Base-by-base conservation (phyloP, 495 filamentous ascomycete species). In the Parathielavia hyrcaniae region DNA sequence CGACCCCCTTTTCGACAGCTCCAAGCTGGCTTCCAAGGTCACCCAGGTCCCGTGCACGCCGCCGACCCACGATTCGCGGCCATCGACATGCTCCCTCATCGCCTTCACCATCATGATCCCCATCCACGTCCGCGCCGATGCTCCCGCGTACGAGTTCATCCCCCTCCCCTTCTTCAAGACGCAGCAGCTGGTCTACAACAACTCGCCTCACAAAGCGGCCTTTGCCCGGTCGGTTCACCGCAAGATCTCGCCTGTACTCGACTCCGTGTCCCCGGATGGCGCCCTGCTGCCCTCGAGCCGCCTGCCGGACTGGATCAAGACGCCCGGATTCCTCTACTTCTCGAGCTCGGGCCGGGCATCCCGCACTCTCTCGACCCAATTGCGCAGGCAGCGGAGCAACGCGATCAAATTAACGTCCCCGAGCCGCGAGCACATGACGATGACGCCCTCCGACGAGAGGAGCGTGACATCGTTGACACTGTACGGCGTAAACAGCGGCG, bases 121-220 rank as follows among this genome's bases (percentile, higher is more conserved):
- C 9, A 72, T 78, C 39, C 74, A 78, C 41, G 51, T 61, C 34
- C 66, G 57, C 16, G 57, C 71, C 26, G 64, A 54, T 16, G 63
- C 71, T 1, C 63, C 73, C 1, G 66, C 70, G 0, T 70, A 71
- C 57, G 67, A 73, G 36, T 80, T 78, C 41, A 61, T 73, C 14
- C 78, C 78, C 3, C 60, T 81, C 22, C 71, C 63, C 30, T 79
- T 80, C 61, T 80, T 80, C 61, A 78, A 77, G 57, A 67, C 72
- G 17, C 72, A 75, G 19, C 79, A 80, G 63, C 65, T 75, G 46
- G 67, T 73, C 8, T 70, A 79, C 61, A 63, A 63, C 22, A 70
- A 75, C 58, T 74, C 72, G 30, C 69, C 73, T 4, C 70, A 79
- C 50, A 69, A 74, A 34, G 66, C 67, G 13, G 69, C 64, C 14